Evolutionary conservation across 176 grass and related monocot species (phyloP), one percentile per base, ranked within the genome.

Genomic region (Rhynchospora tenuis): DNA sequence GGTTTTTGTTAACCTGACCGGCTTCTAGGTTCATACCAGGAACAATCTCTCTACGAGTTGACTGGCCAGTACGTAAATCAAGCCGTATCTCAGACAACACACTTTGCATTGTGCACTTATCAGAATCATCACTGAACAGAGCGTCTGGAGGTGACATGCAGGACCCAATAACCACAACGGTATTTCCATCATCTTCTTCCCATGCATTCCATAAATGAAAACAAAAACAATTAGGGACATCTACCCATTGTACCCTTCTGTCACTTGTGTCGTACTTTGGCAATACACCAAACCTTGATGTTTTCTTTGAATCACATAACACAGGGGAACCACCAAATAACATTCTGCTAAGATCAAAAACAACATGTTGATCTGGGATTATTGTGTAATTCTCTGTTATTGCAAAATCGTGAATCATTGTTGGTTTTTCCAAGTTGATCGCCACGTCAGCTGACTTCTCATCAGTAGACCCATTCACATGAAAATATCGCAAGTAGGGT

Each of bases 331-430:
- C 92, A 15, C 95, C 95, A 66, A 86, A 89, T 57, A 94, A 24
- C 95, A 98, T 98, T 88, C 91, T 91, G 1, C n/a, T 73, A 3
- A 98, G 90, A 79, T 93, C 88, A 88, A 98, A 98, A 1, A 98
- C 95, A 14, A 98, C 87, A 85, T 98, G 95, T 56, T 98, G 95
- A 58, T 98, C 95, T 0, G 95, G 95, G 19, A 98, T 88, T 6
- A 98, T 89, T 5, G 94, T 88, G 78, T 80, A 86, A 62, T 91
- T 90, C 81, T 94, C 95, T 2, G 95, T 98, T 82, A 98, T 94
- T n/a, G 92, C 95, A 86, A 98, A 98, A 83, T 98, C 95, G 78
- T 98, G 95, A 66, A 98, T 93, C 95, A 98, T 98, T 16, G 95
- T 98, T 6, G 92, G 92, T 85, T 94, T 88, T 1, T 88, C 84